Percentiles rank a stretch among this genome's conserved stretches.
Conservation (phyloP, 2,329 filamentous ascomycete species). For the Aspergillus sergii region DNA sequence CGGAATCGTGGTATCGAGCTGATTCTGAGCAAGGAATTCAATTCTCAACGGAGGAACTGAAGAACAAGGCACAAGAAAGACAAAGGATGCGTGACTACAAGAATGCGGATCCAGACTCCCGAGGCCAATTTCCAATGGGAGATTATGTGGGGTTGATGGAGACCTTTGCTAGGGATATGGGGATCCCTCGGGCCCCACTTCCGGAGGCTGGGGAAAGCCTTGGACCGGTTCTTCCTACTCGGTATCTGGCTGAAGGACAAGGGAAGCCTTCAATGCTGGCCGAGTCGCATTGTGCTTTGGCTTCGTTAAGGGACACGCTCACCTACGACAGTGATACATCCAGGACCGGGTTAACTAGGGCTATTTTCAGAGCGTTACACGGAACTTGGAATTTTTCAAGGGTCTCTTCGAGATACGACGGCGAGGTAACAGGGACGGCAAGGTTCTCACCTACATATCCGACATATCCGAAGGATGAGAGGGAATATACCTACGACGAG, state of each 20-base stretch:
- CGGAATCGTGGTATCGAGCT: slow-evolving; percentile 58
- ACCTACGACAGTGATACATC: slow-evolving; percentile 31
- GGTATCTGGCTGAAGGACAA: slow-evolving; percentile 43
- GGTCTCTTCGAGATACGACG: slow-evolving; percentile 57
- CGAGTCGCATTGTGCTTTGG: slow-evolving; percentile 49
- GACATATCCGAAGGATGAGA: slow-evolving; percentile 47
- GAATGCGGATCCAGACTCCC: slow-evolving; percentile 15
- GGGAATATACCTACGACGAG: slow-evolving; percentile 38
- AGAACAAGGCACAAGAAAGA: slow-evolving; percentile 27
- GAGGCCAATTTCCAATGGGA: slow-evolving; percentile 78
- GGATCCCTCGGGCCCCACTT: slow-evolving; percentile 49
- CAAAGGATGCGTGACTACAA: slow-evolving; percentile 27
- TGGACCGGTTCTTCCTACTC: slow-evolving; percentile 55
- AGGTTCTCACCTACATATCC: slow-evolving; percentile 65
- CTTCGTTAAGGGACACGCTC: slow-evolving; percentile 45
- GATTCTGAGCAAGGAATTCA: not conserved
- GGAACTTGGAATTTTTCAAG: slow-evolving; percentile 65
- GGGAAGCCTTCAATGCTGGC: not conserved
- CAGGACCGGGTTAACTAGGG: slow-evolving; percentile 39
- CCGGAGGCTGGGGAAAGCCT: slow-evolving; percentile 35
- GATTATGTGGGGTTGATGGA: slow-evolving; percentile 79
- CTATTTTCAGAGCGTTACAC: slow-evolving; percentile 70
- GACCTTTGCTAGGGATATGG: slow-evolving; percentile 64
- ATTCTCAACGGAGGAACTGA: slow-evolving; percentile 18
- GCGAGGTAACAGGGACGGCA: slow-evolving; percentile 61